Conservation (phyloP, 371 early-diverging fungal genomes). For the Mucor ambiguus region DNA sequence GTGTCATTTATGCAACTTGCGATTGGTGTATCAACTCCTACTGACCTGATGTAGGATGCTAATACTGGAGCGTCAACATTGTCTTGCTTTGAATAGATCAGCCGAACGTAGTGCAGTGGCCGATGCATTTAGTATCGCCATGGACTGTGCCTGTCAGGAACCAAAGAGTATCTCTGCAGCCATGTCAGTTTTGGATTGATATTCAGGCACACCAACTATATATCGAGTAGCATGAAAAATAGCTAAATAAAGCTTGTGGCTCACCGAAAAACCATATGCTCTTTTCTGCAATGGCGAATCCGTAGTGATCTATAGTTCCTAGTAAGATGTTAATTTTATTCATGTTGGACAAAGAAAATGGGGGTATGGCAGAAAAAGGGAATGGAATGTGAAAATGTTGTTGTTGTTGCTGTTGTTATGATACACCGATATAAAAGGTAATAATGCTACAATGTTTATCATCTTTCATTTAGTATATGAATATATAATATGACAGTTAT, state of each 20-base stretch:
- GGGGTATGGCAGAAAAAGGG: neutral
- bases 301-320: neutral
- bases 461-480: neutral
- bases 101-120: neutral
- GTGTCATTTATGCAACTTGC: neutral
- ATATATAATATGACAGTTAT: neutral
- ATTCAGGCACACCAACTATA: neutral
- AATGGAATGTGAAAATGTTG: conserved; percentile 1
- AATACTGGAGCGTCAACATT: no score
- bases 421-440: neutral
- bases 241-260: no score
- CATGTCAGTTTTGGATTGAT: neutral
- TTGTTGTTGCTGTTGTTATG: neutral
- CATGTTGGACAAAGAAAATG: neutral
- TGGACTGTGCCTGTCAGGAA: neutral
- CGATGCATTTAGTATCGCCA: neutral
- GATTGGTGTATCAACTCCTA: neutral
- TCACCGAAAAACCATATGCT: neutral
- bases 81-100: no score
- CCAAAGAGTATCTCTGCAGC: neutral
- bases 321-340: neutral
- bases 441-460: neutral
- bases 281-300: no score
- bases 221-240: no score
- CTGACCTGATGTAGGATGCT: neutral